Percentiles rank a stretch among this genome's conserved stretches.
Evolutionary conservation across 2,329 filamentous ascomycete species (phyloP).

Genomic region (Penicillium corylophilum): DNA sequence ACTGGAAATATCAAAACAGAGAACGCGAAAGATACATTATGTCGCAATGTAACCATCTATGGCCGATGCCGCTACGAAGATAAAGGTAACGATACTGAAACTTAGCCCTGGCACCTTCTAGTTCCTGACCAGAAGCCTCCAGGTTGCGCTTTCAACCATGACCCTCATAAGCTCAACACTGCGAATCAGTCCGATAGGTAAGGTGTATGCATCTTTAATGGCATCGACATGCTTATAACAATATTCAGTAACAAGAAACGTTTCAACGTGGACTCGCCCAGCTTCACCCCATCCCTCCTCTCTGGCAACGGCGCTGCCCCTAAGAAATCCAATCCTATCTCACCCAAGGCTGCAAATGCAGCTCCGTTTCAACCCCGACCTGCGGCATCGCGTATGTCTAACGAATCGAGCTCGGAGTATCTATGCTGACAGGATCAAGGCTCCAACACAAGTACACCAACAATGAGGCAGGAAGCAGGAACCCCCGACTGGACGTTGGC

Average conservation of each 20-base stretch:
- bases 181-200: conserved; percentile 43
- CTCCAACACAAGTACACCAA: conserved; percentile 43
- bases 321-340: conserved; percentile 73
- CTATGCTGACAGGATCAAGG: conserved; percentile 35
- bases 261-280: conserved; percentile 92
- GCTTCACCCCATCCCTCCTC: conserved; percentile 72
- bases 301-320: conserved; percentile 39
- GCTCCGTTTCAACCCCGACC: conserved; percentile 56
- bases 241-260: conserved; percentile 58
- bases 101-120: not conserved
- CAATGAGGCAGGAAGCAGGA: conserved; percentile 39
- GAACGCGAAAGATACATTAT: conserved; percentile 82
- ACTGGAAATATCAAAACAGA: conserved; percentile 46
- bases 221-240: not conserved
- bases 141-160: conserved; percentile 85
- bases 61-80: conserved; percentile 91
- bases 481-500: conserved; percentile 47
- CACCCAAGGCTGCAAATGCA: conserved; percentile 85
- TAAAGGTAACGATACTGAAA: conserved; percentile 56
- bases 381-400: conserved; percentile 39
- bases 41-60: conserved; percentile 90
- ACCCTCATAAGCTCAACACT: conserved; percentile 62
- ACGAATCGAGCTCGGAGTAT: not conserved
- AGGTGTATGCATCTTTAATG: conserved; percentile 4
- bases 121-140: conserved; percentile 8